These are phyloP conservation scores for Phytophthora pseudosyringae DNA, from an alignment of 352 stramenopile genomes.

Conservation along the genomic window DNA sequence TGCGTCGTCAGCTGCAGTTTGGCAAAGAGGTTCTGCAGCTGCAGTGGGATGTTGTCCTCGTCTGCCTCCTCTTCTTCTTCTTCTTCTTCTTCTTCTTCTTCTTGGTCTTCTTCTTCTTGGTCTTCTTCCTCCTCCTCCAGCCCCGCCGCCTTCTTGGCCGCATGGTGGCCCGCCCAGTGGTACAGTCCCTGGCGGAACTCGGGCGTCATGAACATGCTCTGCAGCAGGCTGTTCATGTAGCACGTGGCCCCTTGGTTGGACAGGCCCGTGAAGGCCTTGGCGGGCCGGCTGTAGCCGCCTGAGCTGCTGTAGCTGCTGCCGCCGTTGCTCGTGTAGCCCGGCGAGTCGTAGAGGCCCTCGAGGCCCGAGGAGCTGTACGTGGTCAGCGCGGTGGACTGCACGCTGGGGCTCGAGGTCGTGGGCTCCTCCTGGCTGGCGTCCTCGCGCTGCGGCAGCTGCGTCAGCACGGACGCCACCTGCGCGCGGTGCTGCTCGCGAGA, in stretches of 20 bases:
- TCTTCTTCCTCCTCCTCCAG: conserved; percentile 16
- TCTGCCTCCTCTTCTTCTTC: conserved; percentile 56
- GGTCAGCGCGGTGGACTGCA: conserved; percentile 52
- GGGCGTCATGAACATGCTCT: conserved; percentile 92
- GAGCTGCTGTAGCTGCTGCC: conserved; percentile 40
- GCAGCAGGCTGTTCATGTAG: conserved; percentile 94
- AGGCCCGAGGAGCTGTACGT: conserved; percentile 54
- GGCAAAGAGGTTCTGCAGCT: conserved; percentile 93
- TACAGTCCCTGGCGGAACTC: conserved; percentile 89
- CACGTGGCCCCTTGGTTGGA: conserved; percentile 93
- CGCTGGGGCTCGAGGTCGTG: conserved; percentile 25
- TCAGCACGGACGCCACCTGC: conserved; percentile 43
- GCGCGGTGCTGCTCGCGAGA: conserved; percentile 36
- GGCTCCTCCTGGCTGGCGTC: conserved; percentile 13
- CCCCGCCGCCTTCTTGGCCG: conserved; percentile 6
- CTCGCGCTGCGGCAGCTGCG: conserved; percentile 35
- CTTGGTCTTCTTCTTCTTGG: conserved; percentile 25
- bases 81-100: conserved; percentile 67
- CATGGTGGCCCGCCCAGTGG: conserved; percentile 48
- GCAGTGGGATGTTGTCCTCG: conserved; percentile 86
- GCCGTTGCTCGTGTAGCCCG: conserved; percentile 37
- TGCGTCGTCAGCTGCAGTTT: conserved; percentile 86
- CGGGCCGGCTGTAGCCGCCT: conserved; percentile 16
- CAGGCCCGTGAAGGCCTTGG: conserved; percentile 76
- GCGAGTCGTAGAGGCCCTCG: conserved; percentile 66